These are phyloP conservation scores for Mayamaea pseudoterrestris DNA, from an alignment of 108 stramenopile species.

Conservation along the genomic window DNA sequence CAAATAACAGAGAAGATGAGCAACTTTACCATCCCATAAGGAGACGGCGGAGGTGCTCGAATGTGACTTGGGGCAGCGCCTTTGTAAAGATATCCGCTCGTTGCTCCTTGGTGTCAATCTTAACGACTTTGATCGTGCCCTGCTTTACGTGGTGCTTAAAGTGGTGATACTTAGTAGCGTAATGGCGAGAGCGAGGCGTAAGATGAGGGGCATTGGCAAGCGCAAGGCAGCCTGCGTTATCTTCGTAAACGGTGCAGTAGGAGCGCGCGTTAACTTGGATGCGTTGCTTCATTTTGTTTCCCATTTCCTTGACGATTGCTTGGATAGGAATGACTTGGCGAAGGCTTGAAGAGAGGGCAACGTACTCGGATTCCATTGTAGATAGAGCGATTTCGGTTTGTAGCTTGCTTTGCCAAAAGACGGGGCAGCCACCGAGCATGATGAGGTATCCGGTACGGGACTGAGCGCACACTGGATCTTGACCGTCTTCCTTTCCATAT, in stretches of 20 bases:
- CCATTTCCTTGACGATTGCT: conserved; percentile 15
- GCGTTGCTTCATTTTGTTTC: not conserved
- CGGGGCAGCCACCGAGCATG: conserved; percentile 5
- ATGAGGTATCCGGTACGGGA: conserved; percentile 10
- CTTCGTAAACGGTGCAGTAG: conserved; percentile 16
- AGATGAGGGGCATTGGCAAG: conserved; percentile 9
- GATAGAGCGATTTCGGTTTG: conserved; percentile 8
- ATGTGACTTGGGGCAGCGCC: conserved; percentile 11
- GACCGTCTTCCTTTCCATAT: not conserved
- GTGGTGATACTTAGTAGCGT: conserved; percentile 8
- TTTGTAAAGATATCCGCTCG: conserved; percentile 27
- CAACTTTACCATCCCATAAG: no score
- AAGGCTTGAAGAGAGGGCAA: conserved; percentile 5
- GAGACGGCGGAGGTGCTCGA: no score
- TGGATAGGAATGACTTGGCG: conserved; percentile 17
- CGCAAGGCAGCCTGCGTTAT: conserved; percentile 21
- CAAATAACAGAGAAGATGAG: no score
- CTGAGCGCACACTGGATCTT: conserved; percentile 1
- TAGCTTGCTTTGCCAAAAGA: conserved; percentile 11
- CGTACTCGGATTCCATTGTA: conserved; percentile 24
- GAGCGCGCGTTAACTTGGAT: conserved; percentile 9
- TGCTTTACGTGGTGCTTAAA: conserved; percentile 12
- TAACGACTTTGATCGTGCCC: conserved; percentile 11
- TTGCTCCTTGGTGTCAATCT: conserved; percentile 11
- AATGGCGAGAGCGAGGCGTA: conserved; percentile 12